phyloP scores from a whole-genome alignment of 2,329 filamentous ascomycete species.

The Colletotrichum nymphaeae region DNA sequence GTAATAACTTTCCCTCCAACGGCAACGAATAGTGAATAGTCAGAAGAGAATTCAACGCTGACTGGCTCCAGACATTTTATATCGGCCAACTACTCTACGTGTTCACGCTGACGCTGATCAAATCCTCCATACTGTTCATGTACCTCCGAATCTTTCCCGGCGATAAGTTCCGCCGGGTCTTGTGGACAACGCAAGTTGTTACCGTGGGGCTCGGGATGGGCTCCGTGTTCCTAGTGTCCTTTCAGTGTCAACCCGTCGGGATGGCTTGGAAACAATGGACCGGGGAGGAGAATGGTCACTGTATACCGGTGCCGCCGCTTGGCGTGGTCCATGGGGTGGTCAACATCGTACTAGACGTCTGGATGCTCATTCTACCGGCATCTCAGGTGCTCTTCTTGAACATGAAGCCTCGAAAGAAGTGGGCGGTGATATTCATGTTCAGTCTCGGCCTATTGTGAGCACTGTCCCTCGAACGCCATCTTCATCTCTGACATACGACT shows the following conservation, averaged over 20 bases:
- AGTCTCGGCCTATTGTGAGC: slow-evolving; percentile 14
- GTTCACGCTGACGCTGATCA: neutral
- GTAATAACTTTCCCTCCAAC: neutral
- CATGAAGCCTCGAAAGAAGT: neutral
- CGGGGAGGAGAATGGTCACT: neutral
- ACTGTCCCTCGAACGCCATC: accelerated
- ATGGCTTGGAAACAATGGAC: slow-evolving; percentile 10
- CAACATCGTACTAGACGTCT: slow-evolving; percentile 4
- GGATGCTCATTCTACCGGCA: slow-evolving; percentile 15
- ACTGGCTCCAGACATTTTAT: neutral
- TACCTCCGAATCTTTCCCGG: neutral
- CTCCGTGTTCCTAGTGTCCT: neutral
- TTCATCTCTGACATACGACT: neutral
- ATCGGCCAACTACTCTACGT: neutral
- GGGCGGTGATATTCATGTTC: slow-evolving; percentile 16
- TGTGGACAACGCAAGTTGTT: neutral
- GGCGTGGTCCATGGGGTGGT: neutral
- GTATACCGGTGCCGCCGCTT: neutral
- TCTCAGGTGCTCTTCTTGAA: neutral
- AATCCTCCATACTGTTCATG: neutral
- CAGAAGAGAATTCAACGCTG: neutral
- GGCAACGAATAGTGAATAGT: neutral
- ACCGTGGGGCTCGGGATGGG: neutral
- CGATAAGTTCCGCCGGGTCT: neutral
- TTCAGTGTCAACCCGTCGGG: neutral